Percentiles rank a stretch among this genome's conserved stretches.
Conservation (phyloP, 495 filamentous ascomycete genomes). For the Viridothelium virens region DNA sequence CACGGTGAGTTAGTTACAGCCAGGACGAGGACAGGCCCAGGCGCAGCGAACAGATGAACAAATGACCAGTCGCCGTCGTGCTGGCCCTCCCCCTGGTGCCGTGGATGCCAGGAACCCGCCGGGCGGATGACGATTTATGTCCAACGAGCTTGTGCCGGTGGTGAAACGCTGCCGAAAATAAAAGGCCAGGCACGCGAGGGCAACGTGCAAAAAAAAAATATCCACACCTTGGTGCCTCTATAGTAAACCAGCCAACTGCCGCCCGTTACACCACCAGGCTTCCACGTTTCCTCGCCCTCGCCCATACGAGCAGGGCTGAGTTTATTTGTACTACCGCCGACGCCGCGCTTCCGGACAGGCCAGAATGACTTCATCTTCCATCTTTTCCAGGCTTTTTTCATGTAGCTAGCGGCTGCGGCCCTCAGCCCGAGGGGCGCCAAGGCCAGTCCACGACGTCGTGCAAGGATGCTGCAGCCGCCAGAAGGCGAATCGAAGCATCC, state of each 20-base stretch:
- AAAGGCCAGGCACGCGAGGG: conserved; percentile 7
- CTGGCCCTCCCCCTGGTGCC: neutral
- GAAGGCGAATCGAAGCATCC: conserved; percentile 12
- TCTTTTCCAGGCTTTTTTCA: neutral
- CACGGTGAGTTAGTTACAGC: too few relatives aligned
- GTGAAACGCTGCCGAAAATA: conserved; percentile 5
- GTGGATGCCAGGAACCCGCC: neutral
- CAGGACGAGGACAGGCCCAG: too few relatives aligned
- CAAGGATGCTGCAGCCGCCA: conserved; percentile 9
- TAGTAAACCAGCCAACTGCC: too few relatives aligned
- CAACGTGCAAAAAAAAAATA: neutral
- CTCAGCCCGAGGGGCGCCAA: neutral
- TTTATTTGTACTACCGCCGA: neutral
- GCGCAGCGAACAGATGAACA: too few relatives aligned
- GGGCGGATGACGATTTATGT: neutral
- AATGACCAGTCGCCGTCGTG: neutral
- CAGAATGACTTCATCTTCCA: neutral
- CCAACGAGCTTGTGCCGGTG: neutral
- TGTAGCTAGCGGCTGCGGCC: neutral
- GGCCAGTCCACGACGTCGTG: neutral
- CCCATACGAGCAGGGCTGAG: neutral
- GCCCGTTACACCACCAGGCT: too few relatives aligned
- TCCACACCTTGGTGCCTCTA: neutral
- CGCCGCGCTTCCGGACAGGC: neutral
- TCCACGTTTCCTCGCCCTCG: neutral